phyloP scores from a whole-genome alignment of 2,329 filamentous ascomycete species.

The Phaeosphaeriaceae sp. region DNA sequence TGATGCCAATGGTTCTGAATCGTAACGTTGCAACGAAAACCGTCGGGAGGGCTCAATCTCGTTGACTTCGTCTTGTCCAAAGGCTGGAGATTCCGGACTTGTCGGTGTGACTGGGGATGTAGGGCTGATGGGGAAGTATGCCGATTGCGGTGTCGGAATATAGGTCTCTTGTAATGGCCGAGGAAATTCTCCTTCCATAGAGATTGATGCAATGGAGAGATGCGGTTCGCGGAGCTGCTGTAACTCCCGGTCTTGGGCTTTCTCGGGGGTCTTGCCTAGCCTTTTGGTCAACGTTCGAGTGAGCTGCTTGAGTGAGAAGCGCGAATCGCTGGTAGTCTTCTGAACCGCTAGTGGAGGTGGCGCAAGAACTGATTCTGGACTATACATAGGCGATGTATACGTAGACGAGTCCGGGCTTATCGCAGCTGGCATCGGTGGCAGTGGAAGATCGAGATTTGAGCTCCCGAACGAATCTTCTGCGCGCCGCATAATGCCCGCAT shows the following conservation, averaged over 20 bases:
- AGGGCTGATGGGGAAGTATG: constrained; percentile 27
- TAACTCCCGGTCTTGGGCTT: constrained; percentile 27
- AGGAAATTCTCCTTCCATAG: constrained; percentile 24
- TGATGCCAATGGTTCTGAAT: constrained; percentile 28
- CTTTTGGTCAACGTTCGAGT: constrained; percentile 38
- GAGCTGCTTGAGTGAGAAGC: constrained; percentile 41
- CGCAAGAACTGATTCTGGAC: constrained; percentile 27
- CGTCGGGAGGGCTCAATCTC: constrained; percentile 11
- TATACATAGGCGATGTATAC: constrained; percentile 35
- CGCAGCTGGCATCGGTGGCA: constrained; percentile 34
- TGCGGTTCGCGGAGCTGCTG: constrained; percentile 25
- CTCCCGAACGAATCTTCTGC: constrained; percentile 20
- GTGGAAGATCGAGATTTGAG: constrained; percentile 24
- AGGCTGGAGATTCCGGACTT: constrained; percentile 8
- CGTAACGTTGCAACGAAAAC: constrained; percentile 4
- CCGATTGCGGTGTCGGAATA: constrained; percentile 15
- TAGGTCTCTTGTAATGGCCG: constrained; percentile 30
- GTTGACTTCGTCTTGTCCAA: constrained; percentile 7
- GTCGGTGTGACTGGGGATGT: constrained; percentile 26
- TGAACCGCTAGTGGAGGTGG: constrained; percentile 27
- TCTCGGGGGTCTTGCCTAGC: constrained; percentile 24
- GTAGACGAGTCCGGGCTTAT: constrained; percentile 36
- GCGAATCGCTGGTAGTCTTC: constrained; percentile 29
- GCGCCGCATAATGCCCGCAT: constrained; percentile 36
- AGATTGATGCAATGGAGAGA: constrained; percentile 14